Conservation (phyloP, 495 filamentous ascomycete genomes). For the Xylaria sp. region DNA sequence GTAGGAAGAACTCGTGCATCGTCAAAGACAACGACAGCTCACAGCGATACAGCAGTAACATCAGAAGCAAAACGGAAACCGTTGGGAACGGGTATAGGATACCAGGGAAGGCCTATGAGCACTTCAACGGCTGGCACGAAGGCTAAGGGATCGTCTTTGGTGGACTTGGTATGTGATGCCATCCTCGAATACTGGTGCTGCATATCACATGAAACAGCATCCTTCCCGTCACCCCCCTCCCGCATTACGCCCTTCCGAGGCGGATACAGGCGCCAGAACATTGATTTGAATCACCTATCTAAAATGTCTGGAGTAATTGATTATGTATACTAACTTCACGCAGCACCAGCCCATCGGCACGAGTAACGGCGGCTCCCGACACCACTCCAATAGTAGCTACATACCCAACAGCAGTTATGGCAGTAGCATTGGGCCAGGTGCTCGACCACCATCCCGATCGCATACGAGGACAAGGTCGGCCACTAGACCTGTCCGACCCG, state of each 20-base stretch:
- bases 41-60: constrained; percentile 43
- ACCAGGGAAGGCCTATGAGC: constrained; percentile 36
- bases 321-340: constrained; percentile 5
- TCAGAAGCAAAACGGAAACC: constrained; percentile 67
- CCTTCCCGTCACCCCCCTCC: neutral
- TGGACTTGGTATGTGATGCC: constrained; percentile 34
- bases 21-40: constrained; percentile 3
- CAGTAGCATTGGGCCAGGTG: constrained; percentile 61
- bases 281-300: neutral
- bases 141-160: constrained; percentile 34
- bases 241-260: neutral
- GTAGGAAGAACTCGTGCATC: constrained; percentile 36
- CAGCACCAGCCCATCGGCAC: constrained; percentile 3
- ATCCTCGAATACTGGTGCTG: neutral
- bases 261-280: neutral
- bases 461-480: constrained; percentile 52
- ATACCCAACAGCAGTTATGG: constrained; percentile 63
- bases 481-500: constrained; percentile 57
- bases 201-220: neutral
- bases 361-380: constrained; percentile 49
- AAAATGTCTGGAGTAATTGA: neutral
- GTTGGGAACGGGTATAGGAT: constrained; percentile 61
- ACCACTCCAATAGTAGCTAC: constrained; percentile 53
- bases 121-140: constrained; percentile 24
- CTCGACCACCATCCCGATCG: constrained; percentile 54